These are phyloP conservation scores for Simplicillium sp. DNA, from an alignment of 2,329 filamentous ascomycete species.

Conservation along the genomic window DNA sequence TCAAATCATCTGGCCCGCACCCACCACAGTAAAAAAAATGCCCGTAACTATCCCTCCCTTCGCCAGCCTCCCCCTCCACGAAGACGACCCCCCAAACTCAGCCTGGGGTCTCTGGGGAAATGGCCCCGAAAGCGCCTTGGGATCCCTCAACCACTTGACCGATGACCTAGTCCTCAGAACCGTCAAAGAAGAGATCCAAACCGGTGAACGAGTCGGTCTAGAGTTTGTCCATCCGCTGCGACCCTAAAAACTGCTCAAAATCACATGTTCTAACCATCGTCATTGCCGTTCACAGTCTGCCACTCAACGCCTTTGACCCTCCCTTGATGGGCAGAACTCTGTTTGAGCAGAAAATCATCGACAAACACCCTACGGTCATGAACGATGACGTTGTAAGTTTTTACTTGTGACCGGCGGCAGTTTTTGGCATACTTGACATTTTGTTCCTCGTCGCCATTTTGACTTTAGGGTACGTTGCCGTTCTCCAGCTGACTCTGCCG, in stretches of 20 bases:
- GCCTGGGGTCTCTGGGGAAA: conserved; percentile 1
- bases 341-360: conserved; percentile 9
- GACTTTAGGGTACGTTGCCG: too few relatives aligned
- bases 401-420: too few relatives aligned
- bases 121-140: conserved; percentile 3
- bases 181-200: conserved; percentile 7
- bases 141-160: conserved; percentile 8
- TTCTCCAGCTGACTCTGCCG: too few relatives aligned
- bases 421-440: too few relatives aligned
- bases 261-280: neutral
- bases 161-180: conserved; percentile 8
- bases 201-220: conserved; percentile 8
- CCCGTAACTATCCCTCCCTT: too few relatives aligned
- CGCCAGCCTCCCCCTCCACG: neutral
- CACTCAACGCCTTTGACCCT: conserved; percentile 9
- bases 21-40: too few relatives aligned
- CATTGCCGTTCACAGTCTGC: conserved; percentile 2
- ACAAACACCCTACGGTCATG: conserved; percentile 8
- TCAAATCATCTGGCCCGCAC: too few relatives aligned
- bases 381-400: conserved; percentile 10
- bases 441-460: too few relatives aligned
- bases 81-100: conserved; percentile 9
- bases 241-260: neutral
- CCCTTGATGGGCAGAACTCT: conserved; percentile 7
- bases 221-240: conserved; percentile 4